Evolutionary conservation across 805 yeast species (phyloP).

Genomic region (Dipodascopsis uninucleata): DNA sequence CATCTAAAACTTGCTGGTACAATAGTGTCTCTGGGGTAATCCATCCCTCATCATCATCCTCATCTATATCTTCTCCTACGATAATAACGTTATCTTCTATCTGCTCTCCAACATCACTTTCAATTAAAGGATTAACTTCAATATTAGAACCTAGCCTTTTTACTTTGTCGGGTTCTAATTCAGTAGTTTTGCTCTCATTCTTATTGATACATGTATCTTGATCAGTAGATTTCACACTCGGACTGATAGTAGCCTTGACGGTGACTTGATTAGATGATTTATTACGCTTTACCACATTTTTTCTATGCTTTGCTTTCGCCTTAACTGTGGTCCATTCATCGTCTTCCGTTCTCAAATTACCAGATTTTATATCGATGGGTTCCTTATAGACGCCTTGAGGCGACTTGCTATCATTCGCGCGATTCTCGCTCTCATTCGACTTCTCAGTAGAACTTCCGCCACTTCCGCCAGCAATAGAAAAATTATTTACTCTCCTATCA

Average conservation of each 20-base stretch:
- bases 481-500: too few species aligned
- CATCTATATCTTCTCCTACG: constrained; percentile 52
- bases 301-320: constrained; percentile 16
- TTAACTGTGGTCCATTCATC: constrained; percentile 25
- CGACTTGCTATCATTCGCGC: too few species aligned
- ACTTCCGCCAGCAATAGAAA: neutral
- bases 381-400: too few species aligned
- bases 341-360: neutral
- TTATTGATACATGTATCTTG: neutral
- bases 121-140: constrained; percentile 24
- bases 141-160: constrained; percentile 2
- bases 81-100: constrained; percentile 4
- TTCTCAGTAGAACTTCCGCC: too few species aligned
- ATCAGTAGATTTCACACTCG: neutral
- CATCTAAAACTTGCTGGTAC: constrained; percentile 61
- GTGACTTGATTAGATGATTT: too few species aligned
- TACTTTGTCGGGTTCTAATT: neutral
- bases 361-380: too few species aligned
- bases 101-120: constrained; percentile 23
- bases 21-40: constrained; percentile 82
- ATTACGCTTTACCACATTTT: too few species aligned
- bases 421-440: too few species aligned
- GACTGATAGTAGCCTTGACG: too few species aligned
- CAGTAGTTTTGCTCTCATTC: neutral
- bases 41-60: constrained; percentile 86